Percentiles rank a stretch among this genome's conserved stretches.
These are phyloP conservation scores for Grosmannia serpens DNA, from an alignment of 2,329 filamentous ascomycete genomes.

Conservation along the genomic window DNA sequence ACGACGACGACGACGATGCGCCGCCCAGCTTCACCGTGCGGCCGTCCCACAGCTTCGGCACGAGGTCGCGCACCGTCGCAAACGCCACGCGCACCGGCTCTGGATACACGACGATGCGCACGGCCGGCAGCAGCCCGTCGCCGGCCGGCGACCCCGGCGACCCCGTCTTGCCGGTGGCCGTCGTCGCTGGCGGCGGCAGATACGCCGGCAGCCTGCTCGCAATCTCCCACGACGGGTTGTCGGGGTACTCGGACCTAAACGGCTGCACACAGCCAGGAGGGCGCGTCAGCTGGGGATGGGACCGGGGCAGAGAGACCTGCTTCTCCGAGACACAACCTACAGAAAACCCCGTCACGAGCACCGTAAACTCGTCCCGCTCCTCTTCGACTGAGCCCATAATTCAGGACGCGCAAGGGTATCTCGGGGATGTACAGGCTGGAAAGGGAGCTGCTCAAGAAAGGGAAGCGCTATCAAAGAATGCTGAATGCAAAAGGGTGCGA, in stretches of 20 bases:
- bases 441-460: background rate
- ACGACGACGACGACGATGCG: constrained; percentile 13
- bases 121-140: constrained; percentile 24
- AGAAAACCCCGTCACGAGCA: constrained; percentile 51
- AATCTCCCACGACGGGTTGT: constrained; percentile 77
- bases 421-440: too few relatives aligned
- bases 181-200: constrained; percentile 33
- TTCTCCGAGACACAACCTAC: constrained; percentile 26
- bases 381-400: constrained; percentile 18
- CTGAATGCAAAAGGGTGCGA: too few relatives aligned
- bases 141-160: constrained; percentile 20
- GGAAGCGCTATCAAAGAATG: background rate
- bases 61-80: constrained; percentile 46
- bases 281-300: background rate
- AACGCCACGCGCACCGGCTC: constrained; percentile 62
- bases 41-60: constrained; percentile 50
- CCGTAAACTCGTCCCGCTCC: constrained; percentile 37
- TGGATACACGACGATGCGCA: constrained; percentile 55
- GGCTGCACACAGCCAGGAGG: constrained; percentile 37
- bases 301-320: background rate
- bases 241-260: constrained; percentile 58
- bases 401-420: background rate
- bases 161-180: constrained; percentile 5
- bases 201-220: constrained; percentile 53
- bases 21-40: background rate